Percentiles rank a stretch among this genome's conserved stretches.
phyloP scores from a whole-genome alignment of 192 early-diverging fungal genomes.

The Podila verticillata region DNA sequence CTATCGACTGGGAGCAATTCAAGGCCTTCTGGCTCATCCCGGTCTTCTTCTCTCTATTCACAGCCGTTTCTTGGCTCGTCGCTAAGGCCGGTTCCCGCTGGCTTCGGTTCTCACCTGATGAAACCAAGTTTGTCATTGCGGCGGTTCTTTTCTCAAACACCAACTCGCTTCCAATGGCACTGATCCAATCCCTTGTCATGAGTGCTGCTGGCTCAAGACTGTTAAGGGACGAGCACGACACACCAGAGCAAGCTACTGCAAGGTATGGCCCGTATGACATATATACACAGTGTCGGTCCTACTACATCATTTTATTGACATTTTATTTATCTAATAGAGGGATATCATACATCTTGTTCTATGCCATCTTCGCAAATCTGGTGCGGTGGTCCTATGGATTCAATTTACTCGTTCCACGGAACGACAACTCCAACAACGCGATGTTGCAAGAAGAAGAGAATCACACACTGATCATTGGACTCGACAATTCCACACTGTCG shows the following conservation, averaged over 20 bases:
- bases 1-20: slow-evolving; percentile 70
- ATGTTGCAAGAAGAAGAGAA: too few species aligned
- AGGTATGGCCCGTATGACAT: too few species aligned
- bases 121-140: slow-evolving; percentile 68
- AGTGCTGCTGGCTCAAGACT: slow-evolving; percentile 54
- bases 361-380: slow-evolving; percentile 80
- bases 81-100: slow-evolving; percentile 44
- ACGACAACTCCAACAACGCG: too few species aligned
- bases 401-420: slow-evolving; percentile 56
- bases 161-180: slow-evolving; percentile 77
- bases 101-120: slow-evolving; percentile 54
- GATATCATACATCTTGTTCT: slow-evolving; percentile 83
- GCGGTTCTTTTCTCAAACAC: slow-evolving; percentile 77
- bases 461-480: background rate
- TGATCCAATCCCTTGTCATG: slow-evolving; percentile 66
- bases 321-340: slow-evolving; percentile 49
- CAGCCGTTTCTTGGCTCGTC: slow-evolving; percentile 34
- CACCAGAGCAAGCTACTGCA: slow-evolving; percentile 49
- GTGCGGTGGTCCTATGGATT: slow-evolving; percentile 84
- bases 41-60: slow-evolving; percentile 55
- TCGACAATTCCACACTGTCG: background rate
- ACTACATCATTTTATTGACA: too few species aligned
- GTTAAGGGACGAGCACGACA: slow-evolving; percentile 53
- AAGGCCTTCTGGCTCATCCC: slow-evolving; percentile 79
- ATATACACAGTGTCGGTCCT: too few species aligned